Base-by-base conservation (phyloP, 495 filamentous ascomycete genomes). In the Thozetella sp. region DNA sequence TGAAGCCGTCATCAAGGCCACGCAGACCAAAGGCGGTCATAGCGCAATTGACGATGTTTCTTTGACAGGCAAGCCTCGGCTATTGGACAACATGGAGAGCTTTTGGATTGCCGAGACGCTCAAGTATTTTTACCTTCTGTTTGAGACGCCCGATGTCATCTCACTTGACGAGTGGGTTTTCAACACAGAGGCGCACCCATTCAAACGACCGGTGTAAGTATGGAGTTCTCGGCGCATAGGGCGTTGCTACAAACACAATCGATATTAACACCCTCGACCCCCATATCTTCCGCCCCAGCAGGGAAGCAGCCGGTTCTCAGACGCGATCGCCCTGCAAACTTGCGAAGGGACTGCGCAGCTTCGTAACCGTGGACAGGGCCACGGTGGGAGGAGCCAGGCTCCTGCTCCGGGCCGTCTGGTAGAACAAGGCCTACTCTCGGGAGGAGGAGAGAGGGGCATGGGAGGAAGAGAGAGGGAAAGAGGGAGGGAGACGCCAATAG, bases 91-190 rank as follows among this genome's bases (percentile, higher is more conserved):
- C 67, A 85, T 85, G 83, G 83, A 86, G 68, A 86, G 80, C 67
- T 89, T 88, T 64, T 89, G 86, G 81, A 69, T 83, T 55, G 88
- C 91, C 4, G 92, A 96, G 74, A 95, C 93, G 19, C 75, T 96
- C 60, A 99, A 97, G 69, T 97, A 98, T 69, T 96, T 97, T 60
- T 98, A 95, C 64, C 70, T 97, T 60, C 80, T 97, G 58, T 99
- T 93, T 72, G 88, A 84, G 22, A 85, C 88, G 56, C 88, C 88
- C 19, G 81, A 79, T 53, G 75, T 89, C n/a, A 79, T 95, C 51
- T 90, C 86, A 68, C 72, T 97, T 63, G 92, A 97, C 74, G 88
- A 95, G 60, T 97, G 85, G 80, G 91, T 97, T 37, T 78, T 96
- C 80, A 87, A 86, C 64, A 86, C 83, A 1, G 83, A 86, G 69